These are phyloP conservation scores for Solanum pinnatisectum DNA, from an alignment of 257 asterid species.

Conservation along the genomic window DNA sequence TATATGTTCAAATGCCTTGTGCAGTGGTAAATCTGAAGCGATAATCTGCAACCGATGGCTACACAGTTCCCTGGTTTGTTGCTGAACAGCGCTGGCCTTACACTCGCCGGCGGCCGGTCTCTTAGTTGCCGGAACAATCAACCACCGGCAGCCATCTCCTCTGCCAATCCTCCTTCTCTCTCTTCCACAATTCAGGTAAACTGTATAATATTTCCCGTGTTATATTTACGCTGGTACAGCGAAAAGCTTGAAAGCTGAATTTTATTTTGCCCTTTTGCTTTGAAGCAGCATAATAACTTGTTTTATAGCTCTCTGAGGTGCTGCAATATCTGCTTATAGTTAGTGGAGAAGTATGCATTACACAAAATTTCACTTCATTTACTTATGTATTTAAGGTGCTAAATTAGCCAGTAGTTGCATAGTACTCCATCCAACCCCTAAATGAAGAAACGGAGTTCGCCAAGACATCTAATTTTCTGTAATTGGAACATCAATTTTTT, in stretches of 20 bases:
- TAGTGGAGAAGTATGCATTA: neutral
- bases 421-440: neutral
- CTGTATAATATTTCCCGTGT: neutral
- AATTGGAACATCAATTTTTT: neutral
- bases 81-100: constrained; percentile 30
- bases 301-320: neutral
- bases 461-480: neutral
- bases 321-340: neutral
- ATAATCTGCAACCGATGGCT: constrained; percentile 23
- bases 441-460: neutral
- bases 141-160: constrained; percentile 19
- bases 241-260: neutral
- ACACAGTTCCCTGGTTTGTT: constrained; percentile 42
- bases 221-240: neutral
- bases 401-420: neutral
- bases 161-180: constrained; percentile 34
- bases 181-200: constrained; percentile 57
- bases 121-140: constrained; percentile 19
- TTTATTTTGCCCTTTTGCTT: neutral
- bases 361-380: neutral
- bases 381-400: neutral
- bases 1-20: neutral
- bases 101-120: constrained; percentile 13
- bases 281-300: neutral
- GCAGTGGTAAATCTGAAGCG: neutral